Percentiles rank a stretch among this genome's conserved stretches.
Evolutionary conservation across 106 monocot genomes (phyloP).

Genomic region (Agapanthus africanus): DNA sequence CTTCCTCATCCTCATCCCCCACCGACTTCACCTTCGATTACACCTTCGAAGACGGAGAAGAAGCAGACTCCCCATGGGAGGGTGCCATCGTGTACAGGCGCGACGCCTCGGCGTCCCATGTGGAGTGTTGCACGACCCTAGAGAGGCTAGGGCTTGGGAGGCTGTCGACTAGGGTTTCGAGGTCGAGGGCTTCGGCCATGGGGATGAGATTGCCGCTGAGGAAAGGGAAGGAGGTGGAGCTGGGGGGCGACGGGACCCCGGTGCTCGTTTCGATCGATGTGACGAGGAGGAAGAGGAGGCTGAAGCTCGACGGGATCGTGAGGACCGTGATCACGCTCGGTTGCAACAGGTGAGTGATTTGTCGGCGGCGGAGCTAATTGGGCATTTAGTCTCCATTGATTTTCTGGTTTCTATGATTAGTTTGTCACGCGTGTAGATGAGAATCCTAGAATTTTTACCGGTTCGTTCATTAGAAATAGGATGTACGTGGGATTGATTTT

Average conservation of each 20-base stretch:
- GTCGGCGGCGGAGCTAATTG: too few species aligned
- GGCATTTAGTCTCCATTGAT: too few species aligned
- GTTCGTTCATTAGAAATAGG: too few species aligned
- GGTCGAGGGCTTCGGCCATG: conserved; percentile 68
- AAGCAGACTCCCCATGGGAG: conserved; percentile 70
- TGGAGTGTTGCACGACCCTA: conserved; percentile 79
- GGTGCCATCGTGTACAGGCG: conserved; percentile 81
- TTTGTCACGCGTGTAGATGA: too few species aligned
- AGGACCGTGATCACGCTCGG: conserved; percentile 86
- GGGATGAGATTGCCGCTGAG: conserved; percentile 46
- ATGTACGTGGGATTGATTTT: too few species aligned
- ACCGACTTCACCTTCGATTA: conserved; percentile 18
- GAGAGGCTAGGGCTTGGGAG: conserved; percentile 70
- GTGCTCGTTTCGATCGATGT: conserved; percentile 71
- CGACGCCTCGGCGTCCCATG: conserved; percentile 57
- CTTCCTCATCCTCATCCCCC: conserved; percentile 2
- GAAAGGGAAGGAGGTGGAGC: conserved; percentile 10
- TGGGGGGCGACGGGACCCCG: conserved; percentile 41
- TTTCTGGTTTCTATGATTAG: too few species aligned
- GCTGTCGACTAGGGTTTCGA: conserved; percentile 47
- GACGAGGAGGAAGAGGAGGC: conserved; percentile 66
- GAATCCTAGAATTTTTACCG: too few species aligned
- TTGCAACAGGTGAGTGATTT: conserved; percentile 81
- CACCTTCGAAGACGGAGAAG: conserved; percentile 13
- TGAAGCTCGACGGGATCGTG: conserved; percentile 85